A percentile compares a stretch with the other conserved stretches of the same genome.
These are phyloP conservation scores for Casuarina equisetifolia DNA, from an alignment of 306 rosid genomes.

Conservation along the genomic window DNA sequence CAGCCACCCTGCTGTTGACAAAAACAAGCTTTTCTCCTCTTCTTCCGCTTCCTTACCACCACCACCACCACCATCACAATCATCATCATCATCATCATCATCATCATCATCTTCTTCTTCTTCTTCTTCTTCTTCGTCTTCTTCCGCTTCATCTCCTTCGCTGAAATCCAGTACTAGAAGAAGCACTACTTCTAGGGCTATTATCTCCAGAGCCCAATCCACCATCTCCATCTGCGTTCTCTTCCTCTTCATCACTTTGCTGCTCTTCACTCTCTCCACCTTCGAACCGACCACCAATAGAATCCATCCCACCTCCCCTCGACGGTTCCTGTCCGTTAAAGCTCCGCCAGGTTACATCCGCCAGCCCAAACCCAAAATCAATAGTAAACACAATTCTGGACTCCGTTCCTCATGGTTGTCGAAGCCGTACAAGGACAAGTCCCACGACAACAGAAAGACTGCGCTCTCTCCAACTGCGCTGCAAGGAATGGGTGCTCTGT, in stretches of 20 bases:
- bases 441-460: not conserved
- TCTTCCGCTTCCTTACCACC: constrained; percentile 20
- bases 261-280: constrained; percentile 84
- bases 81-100: too few species aligned
- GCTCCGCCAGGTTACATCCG: not conserved
- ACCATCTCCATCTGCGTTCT: constrained; percentile 75
- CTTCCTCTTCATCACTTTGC: constrained; percentile 69
- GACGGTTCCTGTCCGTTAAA: constrained; percentile 35
- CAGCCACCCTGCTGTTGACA: constrained; percentile 31
- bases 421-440: constrained; percentile 32
- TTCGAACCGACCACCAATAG: constrained; percentile 49
- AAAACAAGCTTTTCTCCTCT: constrained; percentile 30
- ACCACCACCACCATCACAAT: not conserved
- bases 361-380: not conserved
- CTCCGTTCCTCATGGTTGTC: constrained; percentile 27
- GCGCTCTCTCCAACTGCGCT: constrained; percentile 37
- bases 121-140: not conserved
- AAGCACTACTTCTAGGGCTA: constrained; percentile 32
- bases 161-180: constrained; percentile 25
- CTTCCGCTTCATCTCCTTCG: constrained; percentile 13
- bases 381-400: not conserved
- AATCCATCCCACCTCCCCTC: constrained; percentile 18
- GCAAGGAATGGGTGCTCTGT: constrained; percentile 75
- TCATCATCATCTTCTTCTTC: not conserved
- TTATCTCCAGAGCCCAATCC: constrained; percentile 64